A percentile compares a stretch with the other conserved stretches of the same genome.
Conservation (phyloP, 2,329 filamentous ascomycete species). For the Curvularia verruculosa region DNA sequence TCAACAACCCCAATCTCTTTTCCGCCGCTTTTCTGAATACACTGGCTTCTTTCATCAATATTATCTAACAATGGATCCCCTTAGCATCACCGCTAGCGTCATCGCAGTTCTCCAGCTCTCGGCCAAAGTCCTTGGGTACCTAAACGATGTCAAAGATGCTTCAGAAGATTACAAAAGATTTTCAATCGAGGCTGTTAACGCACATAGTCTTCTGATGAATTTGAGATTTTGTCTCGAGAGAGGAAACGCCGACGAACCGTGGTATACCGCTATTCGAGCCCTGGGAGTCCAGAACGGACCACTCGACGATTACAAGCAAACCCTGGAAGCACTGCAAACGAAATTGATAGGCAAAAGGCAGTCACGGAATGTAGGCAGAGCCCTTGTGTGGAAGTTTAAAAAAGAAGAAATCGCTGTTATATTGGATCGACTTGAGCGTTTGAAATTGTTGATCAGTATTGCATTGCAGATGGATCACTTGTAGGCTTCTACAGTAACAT, state of each 20-base stretch:
- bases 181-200: not conserved
- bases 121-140: not conserved
- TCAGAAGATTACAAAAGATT: not conserved
- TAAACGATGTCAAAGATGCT: not conserved
- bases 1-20: too few species aligned
- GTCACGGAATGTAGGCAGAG: not conserved
- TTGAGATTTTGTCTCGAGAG: not conserved
- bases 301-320: not conserved
- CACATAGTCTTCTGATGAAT: not conserved
- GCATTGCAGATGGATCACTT: slow-evolving; percentile 33
- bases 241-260: not conserved
- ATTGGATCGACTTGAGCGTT: slow-evolving; percentile 19
- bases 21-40: too few species aligned
- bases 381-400: not conserved
- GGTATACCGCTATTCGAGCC: not conserved
- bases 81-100: too few species aligned
- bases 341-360: not conserved
- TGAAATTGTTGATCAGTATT: slow-evolving; percentile 25
- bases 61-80: not conserved
- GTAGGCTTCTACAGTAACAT: slow-evolving; percentile 14
- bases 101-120: not conserved
- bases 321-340: not conserved
- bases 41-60: too few species aligned
- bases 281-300: not conserved
- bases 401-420: not conserved